Evolutionary conservation across 106 monocot species (phyloP), one percentile per base, ranked within the genome.

Genomic region (Xerophyta viscosa): DNA sequence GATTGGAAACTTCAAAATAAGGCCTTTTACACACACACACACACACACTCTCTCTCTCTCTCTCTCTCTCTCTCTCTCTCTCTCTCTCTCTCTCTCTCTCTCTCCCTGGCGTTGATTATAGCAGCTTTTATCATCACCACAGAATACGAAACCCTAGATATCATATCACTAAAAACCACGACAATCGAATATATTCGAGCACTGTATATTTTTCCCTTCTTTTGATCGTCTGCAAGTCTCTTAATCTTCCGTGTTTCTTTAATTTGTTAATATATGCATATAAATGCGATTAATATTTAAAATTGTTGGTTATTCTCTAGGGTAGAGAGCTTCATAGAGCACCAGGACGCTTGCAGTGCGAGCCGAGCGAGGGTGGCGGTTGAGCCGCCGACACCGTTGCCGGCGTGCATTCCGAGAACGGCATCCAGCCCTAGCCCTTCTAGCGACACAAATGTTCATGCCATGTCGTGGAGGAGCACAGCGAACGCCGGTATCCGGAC

Each of bases 271-370:
- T 12, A 15, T 12, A 39, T 39, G 6, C 1, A 12, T 2, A 12
- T 10, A 8, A 12, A 7, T 39, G 39, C 15, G 10, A 1, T 39
- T 39, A n/a, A n/a, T n/a, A n/a, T n/a, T n/a, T 39, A 6, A 6
- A 6, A 33, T 12, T 10, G 13, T 39, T 39, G 2, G 20, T 46
- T 2, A 17, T 18, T 39, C 15, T 33, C 11, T n/a, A 83, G 83
- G 48, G 83, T 83, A 30, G 83, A 83, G 60, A 83, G 73, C 62
- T 83, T 83, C 66, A 83, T 83, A 1, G 77, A 83, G 63, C 83
- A 83, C 52, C 83, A 83, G 39, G 83, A 83, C 46, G 37, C 70
- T 17, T 83, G 83, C 73, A 64, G 19, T 17, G 71, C 61, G 13
- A 54, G 66, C 48, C 65, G 60, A 30, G 39, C 58, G 20, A 24